Base-by-base conservation (phyloP, 495 filamentous ascomycete species). In the Sordaria brevicollis region DNA sequence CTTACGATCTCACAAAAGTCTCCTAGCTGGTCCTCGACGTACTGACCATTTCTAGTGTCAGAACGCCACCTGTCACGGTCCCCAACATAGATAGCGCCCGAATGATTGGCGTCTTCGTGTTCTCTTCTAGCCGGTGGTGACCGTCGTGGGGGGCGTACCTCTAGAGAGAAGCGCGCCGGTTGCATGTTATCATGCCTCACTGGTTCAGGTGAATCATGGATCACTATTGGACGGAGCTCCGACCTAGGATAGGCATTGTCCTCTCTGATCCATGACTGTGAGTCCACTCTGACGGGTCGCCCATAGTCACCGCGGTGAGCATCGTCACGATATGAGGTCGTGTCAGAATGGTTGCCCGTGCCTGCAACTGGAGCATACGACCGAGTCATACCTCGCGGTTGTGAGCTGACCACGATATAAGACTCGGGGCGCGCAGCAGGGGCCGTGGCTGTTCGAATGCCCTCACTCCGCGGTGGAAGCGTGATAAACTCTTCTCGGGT, bases 1-100 rank as follows among this genome's bases (percentile, higher is more conserved):
- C 74, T 71, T 17, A 78, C 75, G 68, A 78, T 73, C 17, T 78
- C 70, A 3, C 71, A 69, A 57, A 69, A 74, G 43, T 77, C 72
- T 25, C 49, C 66, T 21, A 54, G 67, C 34, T 65, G 31, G 9
- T 37, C 66, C 6, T 76, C 71, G 21, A 71, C 67, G 13, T 69
- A 69, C 13, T 65, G 69, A 33, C 69, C 65, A 21, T 38, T 70
- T 29, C 68, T 43, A 3, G 33, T 6, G 9, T 71, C 68, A 33
- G 17, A 29, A 38, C 49, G 43, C 25, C 65, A 69, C 7, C n/a
- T 31, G 25, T 70, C 38, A 33, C 67, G 67, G 36, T 68, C 67
- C 19, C 66, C 68, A 21, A 36, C 43, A 38, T 73, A 69, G 17
- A 33, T 65, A 25, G 25, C 49, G n/a, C 34, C 66, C 11, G 35